phyloP scores from a whole-genome alignment of 2,329 filamentous ascomycete species.

The Didymella exigua region DNA sequence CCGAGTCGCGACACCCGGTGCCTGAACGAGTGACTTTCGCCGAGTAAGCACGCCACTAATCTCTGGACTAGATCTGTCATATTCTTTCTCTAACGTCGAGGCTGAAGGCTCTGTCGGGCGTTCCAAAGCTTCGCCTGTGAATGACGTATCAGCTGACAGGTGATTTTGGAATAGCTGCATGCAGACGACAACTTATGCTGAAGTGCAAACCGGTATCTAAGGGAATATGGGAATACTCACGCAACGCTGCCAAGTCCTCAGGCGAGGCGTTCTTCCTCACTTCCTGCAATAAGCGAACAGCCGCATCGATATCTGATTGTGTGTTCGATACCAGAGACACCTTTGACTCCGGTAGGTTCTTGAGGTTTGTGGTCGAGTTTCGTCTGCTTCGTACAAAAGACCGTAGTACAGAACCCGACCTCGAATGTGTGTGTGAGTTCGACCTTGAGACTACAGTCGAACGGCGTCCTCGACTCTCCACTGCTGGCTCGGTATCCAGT shows the following conservation, averaged over 20 bases:
- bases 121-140: conserved; percentile 39
- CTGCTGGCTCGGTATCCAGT: conserved; percentile 25
- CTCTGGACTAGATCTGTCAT: conserved; percentile 14
- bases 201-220: not conserved
- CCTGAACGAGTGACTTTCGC: conserved; percentile 48
- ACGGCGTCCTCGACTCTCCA: conserved; percentile 32
- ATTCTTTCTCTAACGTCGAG: conserved; percentile 17
- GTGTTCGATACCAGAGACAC: conserved; percentile 40
- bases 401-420: conserved; percentile 35
- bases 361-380: conserved; percentile 27
- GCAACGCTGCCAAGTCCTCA: conserved; percentile 54
- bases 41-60: conserved; percentile 40
- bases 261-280: conserved; percentile 56
- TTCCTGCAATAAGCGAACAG: conserved; percentile 54
- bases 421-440: conserved; percentile 31
- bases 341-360: conserved; percentile 33
- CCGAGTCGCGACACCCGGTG: conserved; percentile 49
- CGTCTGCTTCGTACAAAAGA: conserved; percentile 20
- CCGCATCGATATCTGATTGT: conserved; percentile 52
- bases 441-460: conserved; percentile 37
- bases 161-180: not conserved
- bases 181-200: not conserved
- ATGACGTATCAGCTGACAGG: conserved; percentile 14
- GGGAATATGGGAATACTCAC: conserved; percentile 28
- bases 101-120: conserved; percentile 21